Evolutionary conservation across 2,329 filamentous ascomycete genomes (phyloP).

Genomic region (Onygenales sp.): DNA sequence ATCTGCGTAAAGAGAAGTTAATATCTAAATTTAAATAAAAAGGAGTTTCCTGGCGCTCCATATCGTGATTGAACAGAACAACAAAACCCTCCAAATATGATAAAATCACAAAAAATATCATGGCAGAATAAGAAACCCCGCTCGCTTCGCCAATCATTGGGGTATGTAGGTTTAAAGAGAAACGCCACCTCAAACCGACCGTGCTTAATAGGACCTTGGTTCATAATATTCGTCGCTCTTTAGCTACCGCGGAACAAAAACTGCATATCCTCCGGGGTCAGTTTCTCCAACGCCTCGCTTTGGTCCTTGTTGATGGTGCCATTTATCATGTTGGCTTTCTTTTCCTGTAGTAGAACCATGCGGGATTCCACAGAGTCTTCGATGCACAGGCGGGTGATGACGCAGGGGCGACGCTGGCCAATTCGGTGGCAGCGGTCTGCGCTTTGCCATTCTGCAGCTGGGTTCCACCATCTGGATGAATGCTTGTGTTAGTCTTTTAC

Average conservation of each 20-base stretch:
- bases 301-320: slow-evolving; percentile 93
- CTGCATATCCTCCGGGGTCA: slow-evolving; percentile 86
- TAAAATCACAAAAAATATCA: too few relatives aligned
- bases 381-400: slow-evolving; percentile 88
- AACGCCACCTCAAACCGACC: neutral
- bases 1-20: too few relatives aligned
- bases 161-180: neutral
- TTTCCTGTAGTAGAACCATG: slow-evolving; percentile 93
- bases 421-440: slow-evolving; percentile 92
- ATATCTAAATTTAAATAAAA: too few relatives aligned
- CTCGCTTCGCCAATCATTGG: too few relatives aligned
- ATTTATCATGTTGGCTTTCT: slow-evolving; percentile 97
- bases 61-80: too few relatives aligned
- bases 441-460: slow-evolving; percentile 98
- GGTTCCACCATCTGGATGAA: slow-evolving; percentile 80
- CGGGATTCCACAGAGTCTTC: slow-evolving; percentile 94
- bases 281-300: slow-evolving; percentile 70
- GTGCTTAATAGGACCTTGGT: neutral
- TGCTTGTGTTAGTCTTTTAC: neutral
- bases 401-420: slow-evolving; percentile 85
- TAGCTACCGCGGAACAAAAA: slow-evolving; percentile 74
- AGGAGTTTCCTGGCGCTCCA: too few relatives aligned
- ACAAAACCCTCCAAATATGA: too few relatives aligned
- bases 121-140: too few relatives aligned
- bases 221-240: neutral